Evolutionary conservation across 495 filamentous ascomycete genomes (phyloP).

Genomic region (Penicillium silybi): DNA sequence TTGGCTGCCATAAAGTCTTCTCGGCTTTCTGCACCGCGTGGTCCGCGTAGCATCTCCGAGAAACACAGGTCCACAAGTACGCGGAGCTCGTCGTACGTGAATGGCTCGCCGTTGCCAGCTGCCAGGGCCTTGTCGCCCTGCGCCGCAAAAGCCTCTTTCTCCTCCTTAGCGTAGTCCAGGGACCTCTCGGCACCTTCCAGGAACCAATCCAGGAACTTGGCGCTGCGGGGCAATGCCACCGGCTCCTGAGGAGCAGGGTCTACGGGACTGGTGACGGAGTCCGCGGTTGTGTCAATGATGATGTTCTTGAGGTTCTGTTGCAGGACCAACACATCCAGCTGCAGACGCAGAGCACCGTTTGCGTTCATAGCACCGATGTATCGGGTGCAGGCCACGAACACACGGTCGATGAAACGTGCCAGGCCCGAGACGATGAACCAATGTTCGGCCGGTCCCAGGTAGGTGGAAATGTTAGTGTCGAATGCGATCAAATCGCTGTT

Average conservation of each 20-base stretch:
- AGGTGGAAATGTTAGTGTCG: slow-evolving; percentile 71
- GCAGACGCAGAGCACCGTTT: slow-evolving; percentile 74
- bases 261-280: slow-evolving; percentile 2
- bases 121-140: slow-evolving; percentile 35
- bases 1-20: slow-evolving; percentile 70
- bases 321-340: slow-evolving; percentile 86
- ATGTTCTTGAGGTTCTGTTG: slow-evolving; percentile 96
- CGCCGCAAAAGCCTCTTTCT: slow-evolving; percentile 40
- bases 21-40: slow-evolving; percentile 58
- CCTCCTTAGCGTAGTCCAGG: slow-evolving; percentile 58
- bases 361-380: slow-evolving; percentile 68
- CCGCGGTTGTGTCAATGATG: slow-evolving; percentile 36
- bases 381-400: slow-evolving; percentile 61
- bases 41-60: slow-evolving; percentile 63
- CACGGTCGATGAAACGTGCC: slow-evolving; percentile 63
- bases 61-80: slow-evolving; percentile 81
- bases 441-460: slow-evolving; percentile 57
- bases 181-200: slow-evolving; percentile 68
- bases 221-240: slow-evolving; percentile 63
- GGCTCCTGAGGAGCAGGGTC: slow-evolving; percentile 33
- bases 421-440: slow-evolving; percentile 73
- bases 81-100: slow-evolving; percentile 81
- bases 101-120: slow-evolving; percentile 45
- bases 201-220: slow-evolving; percentile 78
- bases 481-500: slow-evolving; percentile 78